These are phyloP conservation scores for Chrysoporthe cubensis DNA, from an alignment of 2,329 filamentous ascomycete genomes.

Conservation along the genomic window DNA sequence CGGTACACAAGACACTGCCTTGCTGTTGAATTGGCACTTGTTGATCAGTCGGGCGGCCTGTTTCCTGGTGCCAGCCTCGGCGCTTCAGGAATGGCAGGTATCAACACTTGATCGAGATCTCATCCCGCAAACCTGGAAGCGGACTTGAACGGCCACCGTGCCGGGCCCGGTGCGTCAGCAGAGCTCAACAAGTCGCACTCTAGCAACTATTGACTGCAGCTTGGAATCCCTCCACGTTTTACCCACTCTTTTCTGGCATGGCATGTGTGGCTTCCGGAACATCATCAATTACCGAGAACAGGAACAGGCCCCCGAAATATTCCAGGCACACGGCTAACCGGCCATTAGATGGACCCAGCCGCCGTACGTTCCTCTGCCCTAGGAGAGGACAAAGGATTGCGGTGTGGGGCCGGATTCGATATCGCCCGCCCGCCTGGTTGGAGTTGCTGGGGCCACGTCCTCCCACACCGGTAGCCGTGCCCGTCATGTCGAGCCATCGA, in stretches of 20 bases:
- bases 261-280: neutral
- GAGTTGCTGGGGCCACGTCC: neutral
- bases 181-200: neutral
- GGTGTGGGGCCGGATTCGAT: conserved; percentile 4
- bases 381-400: neutral
- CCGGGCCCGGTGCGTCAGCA: neutral
- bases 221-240: neutral
- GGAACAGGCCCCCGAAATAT: conserved; percentile 3
- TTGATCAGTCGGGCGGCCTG: conserved; percentile 14
- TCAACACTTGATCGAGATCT: conserved; percentile 25
- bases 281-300: conserved; percentile 8
- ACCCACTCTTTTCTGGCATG: neutral
- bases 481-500: neutral
- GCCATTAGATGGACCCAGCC: neutral
- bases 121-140: neutral
- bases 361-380: neutral
- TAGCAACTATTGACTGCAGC: neutral
- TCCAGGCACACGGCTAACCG: conserved; percentile 2
- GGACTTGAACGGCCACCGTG: neutral
- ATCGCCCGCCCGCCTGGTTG: neutral
- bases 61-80: neutral
- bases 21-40: conserved; percentile 5
- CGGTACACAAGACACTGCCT: neutral
- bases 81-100: conserved; percentile 16
- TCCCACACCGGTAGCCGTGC: neutral